Conservation (phyloP, 179 eudicot species). For the Beta corolliflora region DNA sequence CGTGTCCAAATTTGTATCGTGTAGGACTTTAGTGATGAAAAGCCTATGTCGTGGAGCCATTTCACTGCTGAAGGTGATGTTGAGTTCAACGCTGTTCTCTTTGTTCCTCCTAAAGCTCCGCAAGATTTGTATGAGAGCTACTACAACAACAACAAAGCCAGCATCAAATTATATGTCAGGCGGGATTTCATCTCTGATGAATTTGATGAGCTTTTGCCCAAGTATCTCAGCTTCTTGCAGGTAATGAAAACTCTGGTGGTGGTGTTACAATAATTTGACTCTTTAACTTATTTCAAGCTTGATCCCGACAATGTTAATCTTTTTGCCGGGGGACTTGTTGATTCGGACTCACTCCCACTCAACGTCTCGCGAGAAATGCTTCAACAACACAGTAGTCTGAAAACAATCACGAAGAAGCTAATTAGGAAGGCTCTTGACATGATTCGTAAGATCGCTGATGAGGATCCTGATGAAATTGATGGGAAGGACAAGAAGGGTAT, state of each 20-base stretch:
- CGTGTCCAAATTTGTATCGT: neutral
- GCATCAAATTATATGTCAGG: slow-evolving; percentile 84
- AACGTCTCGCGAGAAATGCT: slow-evolving; percentile 99
- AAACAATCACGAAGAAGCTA: slow-evolving; percentile 92
- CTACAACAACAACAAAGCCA: slow-evolving; percentile 84
- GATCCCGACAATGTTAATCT: slow-evolving; percentile 25
- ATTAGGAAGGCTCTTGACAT: slow-evolving; percentile 98
- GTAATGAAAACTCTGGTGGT: slow-evolving; percentile 40
- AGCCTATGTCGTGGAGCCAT: slow-evolving; percentile 96
- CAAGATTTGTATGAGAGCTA: slow-evolving; percentile 94
- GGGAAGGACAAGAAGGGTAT: slow-evolving; percentile 79
- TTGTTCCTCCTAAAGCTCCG: slow-evolving; percentile 97
- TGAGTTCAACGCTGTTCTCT: slow-evolving; percentile 94
- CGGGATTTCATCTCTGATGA: slow-evolving; percentile 97
- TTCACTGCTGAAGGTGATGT: slow-evolving; percentile 98
- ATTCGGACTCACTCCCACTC: slow-evolving; percentile 92
- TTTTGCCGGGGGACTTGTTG: slow-evolving; percentile 86
- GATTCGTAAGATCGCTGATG: slow-evolving; percentile 96
- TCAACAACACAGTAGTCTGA: slow-evolving; percentile 98
- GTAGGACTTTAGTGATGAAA: slow-evolving; percentile 88
- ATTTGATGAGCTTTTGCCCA: slow-evolving; percentile 94
- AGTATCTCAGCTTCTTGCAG: slow-evolving; percentile 84
- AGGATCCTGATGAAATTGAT: slow-evolving; percentile 86
- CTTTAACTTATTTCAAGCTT: slow-evolving; percentile 13
- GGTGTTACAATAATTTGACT: neutral